Base-by-base conservation (phyloP, 768 basidiomycete genomes). In the Austroboletus festivus region DNA sequence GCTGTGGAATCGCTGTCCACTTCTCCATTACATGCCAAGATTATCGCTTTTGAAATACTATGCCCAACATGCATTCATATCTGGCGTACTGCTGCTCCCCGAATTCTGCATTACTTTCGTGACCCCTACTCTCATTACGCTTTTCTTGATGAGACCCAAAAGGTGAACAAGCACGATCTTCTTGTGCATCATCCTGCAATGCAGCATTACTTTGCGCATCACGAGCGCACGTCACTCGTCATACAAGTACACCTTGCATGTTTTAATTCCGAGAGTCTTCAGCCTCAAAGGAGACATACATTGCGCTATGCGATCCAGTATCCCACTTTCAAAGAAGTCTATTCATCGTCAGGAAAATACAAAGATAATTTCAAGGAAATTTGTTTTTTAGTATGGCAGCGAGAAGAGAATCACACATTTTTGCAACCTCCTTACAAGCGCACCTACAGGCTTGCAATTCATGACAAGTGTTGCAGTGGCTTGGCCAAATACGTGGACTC, bases 11-110 rank as follows among this genome's bases (percentile, higher is more conserved):
- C 12, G 12, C 15, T 75, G 72, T 73, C 77, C 71, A 1, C 48
- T 76, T 18, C 68, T 15, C 15, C 11, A 5, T 11, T 54, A 11
- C 34, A 52, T 6, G 58, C 59, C 0, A 58, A 68, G 42, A 52
- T 58, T 0, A 56, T 65, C 3, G 56, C 74, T 2, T 77, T 78
- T 42, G 75, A 78, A 41, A 50, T 75, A 8, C 41, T 46, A 11
- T 65, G 65, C 37, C 77, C 77, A 0, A 6, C 26, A 7, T 45
- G 48, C 6, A 66, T 75, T 47, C 51, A 57, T 18, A 55, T 68
- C 26, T 78, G 77, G 77, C 64, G 77, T 43, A 58, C 59, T 0
- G 47, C 55, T 15, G 71, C 71, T 0, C 68, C 67, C 41, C 46
- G 50, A 16, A 49, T 76, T 30, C 52, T 73, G 19, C 47, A 60